phyloP scores from a whole-genome alignment of 768 basidiomycete species.

The Pholiota molesta region DNA sequence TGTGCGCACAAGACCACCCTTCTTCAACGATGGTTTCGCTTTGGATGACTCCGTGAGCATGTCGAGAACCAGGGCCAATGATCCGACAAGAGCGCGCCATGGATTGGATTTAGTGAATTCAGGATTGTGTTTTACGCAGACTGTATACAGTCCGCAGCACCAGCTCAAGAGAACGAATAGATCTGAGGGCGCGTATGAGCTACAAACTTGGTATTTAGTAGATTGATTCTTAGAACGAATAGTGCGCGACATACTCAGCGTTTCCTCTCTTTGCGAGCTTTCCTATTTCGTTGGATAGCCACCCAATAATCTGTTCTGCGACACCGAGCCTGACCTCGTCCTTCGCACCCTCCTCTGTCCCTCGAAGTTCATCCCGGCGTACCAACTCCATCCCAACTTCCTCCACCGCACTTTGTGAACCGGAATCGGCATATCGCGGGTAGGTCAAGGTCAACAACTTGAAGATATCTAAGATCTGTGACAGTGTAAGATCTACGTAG shows the following conservation, averaged over 20 bases:
- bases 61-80: constrained; percentile 65
- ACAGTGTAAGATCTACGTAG: constrained; percentile 55
- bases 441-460: constrained; percentile 74
- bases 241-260: constrained; percentile 50
- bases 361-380: constrained; percentile 59
- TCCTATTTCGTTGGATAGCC: constrained; percentile 71
- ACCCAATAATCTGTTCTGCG: constrained; percentile 72
- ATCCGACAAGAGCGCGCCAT: constrained; percentile 56
- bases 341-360: constrained; percentile 37
- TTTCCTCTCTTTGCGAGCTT: constrained; percentile 54
- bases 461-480: constrained; percentile 72
- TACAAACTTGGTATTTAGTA: constrained; percentile 17
- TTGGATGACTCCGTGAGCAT: constrained; percentile 54
- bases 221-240: background rate
- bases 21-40: constrained; percentile 61
- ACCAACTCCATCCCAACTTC: constrained; percentile 66
- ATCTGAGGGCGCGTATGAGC: constrained; percentile 61
- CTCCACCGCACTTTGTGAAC: constrained; percentile 75
- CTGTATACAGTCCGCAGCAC: constrained; percentile 64
- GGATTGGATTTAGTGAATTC: constrained; percentile 47
- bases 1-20: constrained; percentile 59
- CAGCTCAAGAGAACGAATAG: constrained; percentile 74
- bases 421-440: constrained; percentile 73
- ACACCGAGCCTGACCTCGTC: constrained; percentile 58
- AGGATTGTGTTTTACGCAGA: constrained; percentile 47